Conservation (phyloP, 352 stramenopile species). For the Hyaloperonospora brassicae region DNA sequence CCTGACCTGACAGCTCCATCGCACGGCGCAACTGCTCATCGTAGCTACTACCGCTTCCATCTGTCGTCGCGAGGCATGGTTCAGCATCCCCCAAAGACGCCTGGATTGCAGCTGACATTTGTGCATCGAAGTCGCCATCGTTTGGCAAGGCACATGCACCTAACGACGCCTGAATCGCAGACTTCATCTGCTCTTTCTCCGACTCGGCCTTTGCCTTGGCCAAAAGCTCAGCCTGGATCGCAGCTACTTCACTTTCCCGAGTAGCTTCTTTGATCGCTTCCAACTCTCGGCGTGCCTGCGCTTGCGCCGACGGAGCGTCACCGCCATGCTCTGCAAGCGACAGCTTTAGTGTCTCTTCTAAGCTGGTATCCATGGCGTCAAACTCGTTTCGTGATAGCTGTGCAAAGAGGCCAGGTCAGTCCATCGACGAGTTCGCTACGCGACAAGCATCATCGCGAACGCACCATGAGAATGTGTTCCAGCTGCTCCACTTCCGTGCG, state of each 20-base stretch:
- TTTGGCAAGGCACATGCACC: background rate
- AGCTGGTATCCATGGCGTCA: constrained; percentile 60
- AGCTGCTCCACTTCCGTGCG: constrained; percentile 63
- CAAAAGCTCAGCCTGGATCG: constrained; percentile 64
- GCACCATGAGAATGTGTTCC: constrained; percentile 60
- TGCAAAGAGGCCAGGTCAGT: constrained; percentile 3
- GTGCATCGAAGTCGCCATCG: constrained; percentile 37
- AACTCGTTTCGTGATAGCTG: constrained; percentile 72
- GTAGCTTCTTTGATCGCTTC: constrained; percentile 44
- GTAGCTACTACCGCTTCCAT: constrained; percentile 24
- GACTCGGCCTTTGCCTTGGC: constrained; percentile 58
- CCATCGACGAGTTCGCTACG: background rate
- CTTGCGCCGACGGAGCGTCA: constrained; percentile 17
- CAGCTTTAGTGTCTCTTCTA: constrained; percentile 68
- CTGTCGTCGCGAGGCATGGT: constrained; percentile 2
- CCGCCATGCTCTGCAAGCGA: constrained; percentile 42
- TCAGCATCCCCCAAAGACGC: constrained; percentile 38
- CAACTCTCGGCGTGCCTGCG: constrained; percentile 27
- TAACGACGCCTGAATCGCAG: constrained; percentile 62
- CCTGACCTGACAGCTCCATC: constrained; percentile 54
- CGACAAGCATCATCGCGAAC: background rate
- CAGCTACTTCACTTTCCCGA: constrained; percentile 63
- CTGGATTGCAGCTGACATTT: constrained; percentile 61
- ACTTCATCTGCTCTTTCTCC: constrained; percentile 67
- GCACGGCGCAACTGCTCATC: constrained; percentile 56